Base-by-base conservation (phyloP, 495 filamentous ascomycete species). In the Talaromyces liani region DNA sequence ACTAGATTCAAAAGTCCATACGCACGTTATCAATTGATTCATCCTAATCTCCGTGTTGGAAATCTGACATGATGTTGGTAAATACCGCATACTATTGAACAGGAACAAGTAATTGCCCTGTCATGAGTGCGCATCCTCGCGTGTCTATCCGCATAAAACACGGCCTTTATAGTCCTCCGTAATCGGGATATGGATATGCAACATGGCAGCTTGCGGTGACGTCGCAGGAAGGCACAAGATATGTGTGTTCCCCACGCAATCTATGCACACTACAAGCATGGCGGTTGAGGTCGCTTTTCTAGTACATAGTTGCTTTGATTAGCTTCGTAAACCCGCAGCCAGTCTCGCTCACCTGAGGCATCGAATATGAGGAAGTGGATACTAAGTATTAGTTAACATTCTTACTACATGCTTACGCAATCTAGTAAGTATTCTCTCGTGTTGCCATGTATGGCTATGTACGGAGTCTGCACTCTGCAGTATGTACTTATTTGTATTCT, bases 321-420 rank as follows among this genome's bases (percentile, higher is more conserved):
- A 58, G 56, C 56, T 20, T 33, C n/a, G 29, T 20, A 7, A 58
- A 33, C 56, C 56, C 56, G 56, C 56, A 58, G 56, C 56, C 29
- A 58, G 4, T 16, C n/a, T 58, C 56, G 27, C 56, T 58, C 56
- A 58, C 56, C 56, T 58, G 56, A 58, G 31, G 56, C 31, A 36
- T 36, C 24, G 51, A 54, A 54, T 27, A 24, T 54, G 41, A 45
- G 41, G 3, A 27, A 54, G 20, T 54, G 49, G 49, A 54, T 55
- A 55, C 51, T 6, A 18, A 36, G 6, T 22, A 36, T 18, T n/a
- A n/a, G n/a, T n/a, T n/a, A 20, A 29, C 53, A 24, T 25, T 56
- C 27, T 22, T 56, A 27, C 24, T 27, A 25, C 53, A 6, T 27
- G 53, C 53, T 56, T 56, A 56, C 53, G 22, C 53, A 6, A 29